These are phyloP conservation scores for Starmera pachycereana DNA, from an alignment of 805 yeast genomes.

Conservation along the genomic window DNA sequence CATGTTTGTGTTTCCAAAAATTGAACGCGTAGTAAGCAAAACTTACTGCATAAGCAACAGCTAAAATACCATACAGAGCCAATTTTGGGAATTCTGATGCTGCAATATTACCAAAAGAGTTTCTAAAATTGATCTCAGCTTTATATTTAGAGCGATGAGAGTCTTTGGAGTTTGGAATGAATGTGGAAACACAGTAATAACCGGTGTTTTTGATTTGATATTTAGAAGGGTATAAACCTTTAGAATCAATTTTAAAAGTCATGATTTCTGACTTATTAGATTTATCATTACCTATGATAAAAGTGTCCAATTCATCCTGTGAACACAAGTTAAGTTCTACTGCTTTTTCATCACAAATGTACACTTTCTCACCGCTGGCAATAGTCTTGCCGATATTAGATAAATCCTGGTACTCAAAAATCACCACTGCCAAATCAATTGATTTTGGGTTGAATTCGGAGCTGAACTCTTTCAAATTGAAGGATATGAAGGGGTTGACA, in stretches of 20 bases:
- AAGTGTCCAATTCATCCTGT: conserved; percentile 43
- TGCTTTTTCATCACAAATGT: conserved; percentile 68
- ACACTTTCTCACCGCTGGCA: conserved; percentile 37
- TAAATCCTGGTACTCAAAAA: conserved; percentile 79
- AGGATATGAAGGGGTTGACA: conserved; percentile 48
- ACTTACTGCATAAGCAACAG: conserved; percentile 74
- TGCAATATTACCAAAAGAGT: conserved; percentile 81
- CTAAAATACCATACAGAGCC: conserved; percentile 78
- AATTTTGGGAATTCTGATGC: conserved; percentile 89
- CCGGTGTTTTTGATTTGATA: conserved; percentile 73
- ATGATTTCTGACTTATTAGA: conserved; percentile 42
- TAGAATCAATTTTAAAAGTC: conserved; percentile 41
- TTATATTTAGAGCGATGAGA: conserved; percentile 34
- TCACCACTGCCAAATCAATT: conserved; percentile 48
- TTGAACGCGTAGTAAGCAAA: conserved; percentile 79
- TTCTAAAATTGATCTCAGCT: conserved; percentile 74
- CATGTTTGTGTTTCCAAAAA: conserved; percentile 76
- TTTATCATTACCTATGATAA: conserved; percentile 39
- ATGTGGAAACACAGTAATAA: conserved; percentile 83
- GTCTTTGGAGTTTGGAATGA: conserved; percentile 19
- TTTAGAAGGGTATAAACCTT: conserved; percentile 50
- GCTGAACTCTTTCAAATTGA: conserved; percentile 27
- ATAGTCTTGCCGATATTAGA: conserved; percentile 49
- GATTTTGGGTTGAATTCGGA: conserved; percentile 20
- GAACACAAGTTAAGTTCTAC: conserved; percentile 48